A percentile compares a stretch with the other conserved stretches of the same genome.
Evolutionary conservation across 352 stramenopile genomes (phyloP).

Genomic region (Phytophthora hibernalis): DNA sequence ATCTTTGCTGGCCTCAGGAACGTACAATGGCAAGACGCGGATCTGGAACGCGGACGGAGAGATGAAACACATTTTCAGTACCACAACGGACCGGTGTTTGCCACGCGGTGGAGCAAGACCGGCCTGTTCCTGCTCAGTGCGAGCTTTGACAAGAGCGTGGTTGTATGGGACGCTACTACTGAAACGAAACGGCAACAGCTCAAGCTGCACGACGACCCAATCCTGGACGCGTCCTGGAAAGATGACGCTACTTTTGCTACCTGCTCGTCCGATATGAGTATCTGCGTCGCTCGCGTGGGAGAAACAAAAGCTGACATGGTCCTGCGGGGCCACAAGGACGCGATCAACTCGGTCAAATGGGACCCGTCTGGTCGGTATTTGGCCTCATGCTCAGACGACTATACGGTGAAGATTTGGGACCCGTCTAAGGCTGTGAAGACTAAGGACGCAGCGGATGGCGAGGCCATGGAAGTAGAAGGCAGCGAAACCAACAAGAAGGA

Average conservation of each 20-base stretch:
- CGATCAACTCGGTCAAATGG: conserved; percentile 99
- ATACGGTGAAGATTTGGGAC: conserved; percentile 98
- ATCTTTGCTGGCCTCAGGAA: conserved; percentile 93
- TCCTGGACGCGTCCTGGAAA: conserved; percentile 95
- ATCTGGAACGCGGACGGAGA: conserved; percentile 82
- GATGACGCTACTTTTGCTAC: conserved; percentile 95
- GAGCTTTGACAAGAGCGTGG: conserved; percentile 89
- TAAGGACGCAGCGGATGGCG: conserved; percentile 30
- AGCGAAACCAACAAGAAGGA: conserved; percentile 36
- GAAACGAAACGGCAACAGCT: conserved; percentile 95
- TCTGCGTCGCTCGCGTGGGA: conserved; percentile 92
- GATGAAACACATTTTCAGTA: conserved; percentile 87
- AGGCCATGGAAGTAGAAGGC: conserved; percentile 42
- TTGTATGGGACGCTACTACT: conserved; percentile 81
- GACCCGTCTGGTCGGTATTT: conserved; percentile 94
- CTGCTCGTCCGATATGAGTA: conserved; percentile 94
- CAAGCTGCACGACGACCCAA: conserved; percentile 92
- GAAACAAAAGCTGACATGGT: conserved; percentile 77
- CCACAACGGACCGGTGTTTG: conserved; percentile 88
- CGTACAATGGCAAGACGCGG: conserved; percentile 94
- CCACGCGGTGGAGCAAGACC: conserved; percentile 84
- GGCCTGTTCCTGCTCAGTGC: conserved; percentile 77
- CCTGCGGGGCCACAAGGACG: conserved; percentile 94
- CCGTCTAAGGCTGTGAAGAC: conserved; percentile 44
- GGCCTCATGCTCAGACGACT: conserved; percentile 98